Evolutionary conservation across 192 early-diverging fungal species (phyloP).

Genomic region (Podila epicladia): DNA sequence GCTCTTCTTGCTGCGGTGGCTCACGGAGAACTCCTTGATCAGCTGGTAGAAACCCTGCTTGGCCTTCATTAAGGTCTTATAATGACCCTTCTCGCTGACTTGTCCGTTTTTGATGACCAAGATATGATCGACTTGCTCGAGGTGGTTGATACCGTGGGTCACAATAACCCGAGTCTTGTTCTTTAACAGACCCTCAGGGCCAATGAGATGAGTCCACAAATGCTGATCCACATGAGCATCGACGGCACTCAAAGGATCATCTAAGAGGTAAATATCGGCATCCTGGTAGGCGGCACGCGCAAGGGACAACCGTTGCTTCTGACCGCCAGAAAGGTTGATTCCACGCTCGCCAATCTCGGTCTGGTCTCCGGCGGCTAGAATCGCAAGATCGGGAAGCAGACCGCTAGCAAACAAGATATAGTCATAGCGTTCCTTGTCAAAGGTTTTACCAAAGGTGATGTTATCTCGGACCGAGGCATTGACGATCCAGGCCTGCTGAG

Average conservation of each 20-base stretch:
- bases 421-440: conserved; percentile 78
- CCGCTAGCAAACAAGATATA: conserved; percentile 80
- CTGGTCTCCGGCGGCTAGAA: conserved; percentile 85
- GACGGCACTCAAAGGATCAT: conserved; percentile 69
- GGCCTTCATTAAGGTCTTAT: conserved; percentile 68
- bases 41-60: conserved; percentile 67
- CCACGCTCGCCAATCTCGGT: conserved; percentile 95
- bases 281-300: conserved; percentile 87
- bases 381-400: conserved; percentile 83
- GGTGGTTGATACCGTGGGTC: conserved; percentile 81
- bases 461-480: conserved; percentile 93
- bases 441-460: conserved; percentile 86
- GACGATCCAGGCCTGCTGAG: conserved; percentile 88
- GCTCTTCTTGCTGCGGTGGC: conserved; percentile 25
- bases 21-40: conserved; percentile 70
- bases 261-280: conserved; percentile 69
- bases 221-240: conserved; percentile 76
- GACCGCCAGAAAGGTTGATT: conserved; percentile 92
- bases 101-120: conserved; percentile 77
- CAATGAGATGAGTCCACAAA: conserved; percentile 90
- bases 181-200: conserved; percentile 82
- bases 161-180: conserved; percentile 84
- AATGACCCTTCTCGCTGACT: conserved; percentile 73
- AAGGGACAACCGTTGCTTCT: conserved; percentile 77
- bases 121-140: conserved; percentile 73